phyloP scores from a whole-genome alignment of 345 rosid genomes.

The Citrus reticulata region DNA sequence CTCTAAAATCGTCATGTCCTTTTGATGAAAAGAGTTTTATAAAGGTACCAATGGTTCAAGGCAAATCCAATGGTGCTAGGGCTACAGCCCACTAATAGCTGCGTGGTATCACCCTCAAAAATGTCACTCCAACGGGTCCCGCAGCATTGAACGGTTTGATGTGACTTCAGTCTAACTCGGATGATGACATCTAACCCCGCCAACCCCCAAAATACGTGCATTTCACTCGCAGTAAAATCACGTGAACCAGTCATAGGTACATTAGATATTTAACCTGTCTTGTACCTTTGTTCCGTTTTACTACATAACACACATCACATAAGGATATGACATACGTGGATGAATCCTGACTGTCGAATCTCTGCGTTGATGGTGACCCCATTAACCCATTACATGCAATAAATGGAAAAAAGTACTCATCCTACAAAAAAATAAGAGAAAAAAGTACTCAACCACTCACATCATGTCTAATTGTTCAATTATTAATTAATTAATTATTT shows the following conservation, averaged over 20 bases:
- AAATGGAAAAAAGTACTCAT: background rate
- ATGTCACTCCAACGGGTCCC: background rate
- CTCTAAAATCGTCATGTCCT: no score
- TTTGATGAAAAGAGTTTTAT: no score
- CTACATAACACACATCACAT: background rate
- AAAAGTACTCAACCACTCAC: background rate
- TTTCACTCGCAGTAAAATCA: slow-evolving; percentile 3
- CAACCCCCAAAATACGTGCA: background rate
- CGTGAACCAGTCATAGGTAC: background rate
- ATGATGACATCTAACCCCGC: background rate
- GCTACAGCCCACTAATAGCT: background rate
- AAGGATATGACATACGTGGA: background rate
- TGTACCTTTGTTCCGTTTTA: background rate
- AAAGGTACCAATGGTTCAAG: no score
- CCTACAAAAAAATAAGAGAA: no score
- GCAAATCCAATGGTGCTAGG: no score
- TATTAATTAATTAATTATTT: background rate
- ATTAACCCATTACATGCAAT: background rate
- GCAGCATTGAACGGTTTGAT: background rate
- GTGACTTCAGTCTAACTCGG: background rate
- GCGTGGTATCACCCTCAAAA: background rate
- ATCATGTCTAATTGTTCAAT: background rate
- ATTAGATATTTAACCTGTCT: background rate
- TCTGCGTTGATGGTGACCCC: background rate
- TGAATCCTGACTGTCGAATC: background rate